Evolutionary conservation across 2,329 filamentous ascomycete species (phyloP), one percentile per base, ranked within the genome.

Genomic region (Stagonosporopsis cucurbitacearum): DNA sequence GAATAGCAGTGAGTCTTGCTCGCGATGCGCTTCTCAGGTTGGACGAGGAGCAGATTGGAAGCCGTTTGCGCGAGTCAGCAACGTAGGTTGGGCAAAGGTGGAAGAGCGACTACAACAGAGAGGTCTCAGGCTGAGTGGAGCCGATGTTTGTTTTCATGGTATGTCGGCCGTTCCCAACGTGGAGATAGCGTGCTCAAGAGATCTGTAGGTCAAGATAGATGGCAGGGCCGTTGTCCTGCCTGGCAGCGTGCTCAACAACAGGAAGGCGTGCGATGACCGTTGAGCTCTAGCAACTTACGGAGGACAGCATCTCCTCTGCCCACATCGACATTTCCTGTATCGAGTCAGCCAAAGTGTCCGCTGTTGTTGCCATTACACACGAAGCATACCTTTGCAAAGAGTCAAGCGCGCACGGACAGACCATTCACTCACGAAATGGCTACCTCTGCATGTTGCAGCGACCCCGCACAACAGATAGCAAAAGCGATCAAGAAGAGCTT

Each of bases 1-100:
- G 13, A 69, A 68, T 43, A 67, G 65, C 25, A 60, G 50, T 20
- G 63, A 65, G 6, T 20, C 30, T 0, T 71, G 68, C 41, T 39
- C 37, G 8, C 54, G 58, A 6, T 73, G 69, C 54, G 64, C 47
- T 17, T 63, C 58, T 41, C 59, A 60, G 7, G 23, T 50, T 40
- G 49, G 58, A 4, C 33, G 20, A 30, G 64, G 64, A 33, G 25
- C 49, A 22, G 54, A 44, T 23, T 68, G 62, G 61, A 62, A 54
- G 40, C 64, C 64, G 5, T 67, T 71, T 28, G 58, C 61, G 22
- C 26, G 55, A n/a, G 36, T 71, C 17, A 63, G 63, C 30, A 48
- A 47, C 40, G 55, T 54, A 22, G 63, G 56, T n/a, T 65, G 64
- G 63, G 57, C 55, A 17, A 52, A 42, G 32, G 50, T 69, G 9